Evolutionary conservation across 208 protist genomes (phyloP), one percentile per base, ranked within the genome.

Genomic region (Tritrichomonas foetus): DNA sequence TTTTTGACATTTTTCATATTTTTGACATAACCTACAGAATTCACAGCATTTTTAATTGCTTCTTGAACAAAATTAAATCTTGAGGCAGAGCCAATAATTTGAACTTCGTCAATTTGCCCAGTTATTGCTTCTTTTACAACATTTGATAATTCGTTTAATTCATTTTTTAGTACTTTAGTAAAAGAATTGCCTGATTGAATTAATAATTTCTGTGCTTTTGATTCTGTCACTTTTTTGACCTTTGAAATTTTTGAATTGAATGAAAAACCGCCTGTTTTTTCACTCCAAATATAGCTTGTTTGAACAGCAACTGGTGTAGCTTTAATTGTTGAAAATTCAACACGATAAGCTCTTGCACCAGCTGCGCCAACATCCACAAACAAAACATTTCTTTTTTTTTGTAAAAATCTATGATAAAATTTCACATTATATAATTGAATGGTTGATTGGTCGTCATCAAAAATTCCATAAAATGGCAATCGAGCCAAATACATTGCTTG

Each of bases 311-410:
- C 14, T 27, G n/a, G 11, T 14, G 36, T 8, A n/a, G 0, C 36
- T 84, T 25, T 25, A n/a, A n/a, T 0, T 53, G 0, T 33, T 25
- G 0, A 49, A 44, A 84, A 84, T 25, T 47, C 25, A 22, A 47
- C 20, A 44, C 36, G 5, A 25, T 84, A 84, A n/a, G 74, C 36
- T n/a, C 36, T 49, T n/a, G 53, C 44, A 1, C 25, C 20, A 47
- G 74, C 36, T 53, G 74, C 33, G 20, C 74, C 74, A 30, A 84
- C 53, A 84, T 84, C 74, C 9, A 84, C 74, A 53, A 84, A 84
- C 1, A 84, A 44, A 53, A 84, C 74, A 53, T 84, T 84, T 30
- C 8, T 53, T 16, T 61, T 61, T 61, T 61, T 61, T 22, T 61
- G 5, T 33, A 69, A 5, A 69, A 69, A 69, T 30, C n/a, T 69